These are phyloP conservation scores for Herpetospermum pedunculosum DNA, from an alignment of 306 rosid species.

Conservation along the genomic window DNA sequence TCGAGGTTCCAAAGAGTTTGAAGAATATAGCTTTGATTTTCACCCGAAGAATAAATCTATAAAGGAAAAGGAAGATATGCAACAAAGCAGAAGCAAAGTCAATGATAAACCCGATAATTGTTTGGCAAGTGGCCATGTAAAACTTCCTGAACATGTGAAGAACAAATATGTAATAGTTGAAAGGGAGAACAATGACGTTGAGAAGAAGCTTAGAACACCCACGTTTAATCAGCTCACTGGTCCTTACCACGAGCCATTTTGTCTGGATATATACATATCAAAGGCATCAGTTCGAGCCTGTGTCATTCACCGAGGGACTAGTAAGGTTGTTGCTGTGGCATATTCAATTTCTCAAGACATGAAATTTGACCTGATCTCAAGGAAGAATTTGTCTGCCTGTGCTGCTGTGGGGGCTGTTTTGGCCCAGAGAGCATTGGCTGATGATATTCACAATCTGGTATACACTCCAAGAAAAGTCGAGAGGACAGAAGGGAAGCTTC, in stretches of 20 bases:
- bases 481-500: conserved; percentile 64
- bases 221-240: conserved; percentile 72
- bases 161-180: conserved; percentile 11
- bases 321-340: conserved; percentile 79
- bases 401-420: conserved; percentile 72
- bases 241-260: conserved; percentile 84
- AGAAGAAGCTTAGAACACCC: conserved; percentile 50
- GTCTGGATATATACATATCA: conserved; percentile 77
- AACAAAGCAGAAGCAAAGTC: neutral
- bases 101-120: conserved; percentile 14
- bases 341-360: conserved; percentile 82
- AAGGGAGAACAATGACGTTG: conserved; percentile 11
- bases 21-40: conserved; percentile 68
- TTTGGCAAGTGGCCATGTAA: conserved; percentile 17
- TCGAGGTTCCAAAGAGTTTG: conserved; percentile 66
- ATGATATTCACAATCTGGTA: conserved; percentile 66
- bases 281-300: conserved; percentile 85
- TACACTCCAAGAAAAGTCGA: conserved; percentile 86
- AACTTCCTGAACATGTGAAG: conserved; percentile 19
- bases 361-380: conserved; percentile 64
- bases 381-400: conserved; percentile 60
- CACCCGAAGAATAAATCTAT: conserved; percentile 56
- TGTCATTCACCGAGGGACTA: conserved; percentile 59
- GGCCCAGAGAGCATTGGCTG: conserved; percentile 79
- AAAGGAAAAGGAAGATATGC: conserved; percentile 20